Percentiles rank a stretch among this genome's conserved stretches.
phyloP scores from a whole-genome alignment of 2,329 filamentous ascomycete species.

The Lachnellula subtilissima region DNA sequence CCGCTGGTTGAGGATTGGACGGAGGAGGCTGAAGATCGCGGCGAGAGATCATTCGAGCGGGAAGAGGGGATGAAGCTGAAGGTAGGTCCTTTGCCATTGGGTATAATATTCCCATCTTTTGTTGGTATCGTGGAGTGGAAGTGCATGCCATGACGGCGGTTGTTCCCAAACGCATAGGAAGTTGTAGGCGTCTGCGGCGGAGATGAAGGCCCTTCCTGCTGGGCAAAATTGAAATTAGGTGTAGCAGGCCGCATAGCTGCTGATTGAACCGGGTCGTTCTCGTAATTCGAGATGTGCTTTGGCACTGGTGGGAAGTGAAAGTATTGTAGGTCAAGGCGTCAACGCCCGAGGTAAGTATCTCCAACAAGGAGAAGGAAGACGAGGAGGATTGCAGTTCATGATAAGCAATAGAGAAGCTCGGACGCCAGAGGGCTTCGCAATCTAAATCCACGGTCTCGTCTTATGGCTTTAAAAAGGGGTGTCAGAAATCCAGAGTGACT shows the following conservation, averaged over 20 bases:
- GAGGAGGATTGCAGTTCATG: conserved; percentile 33
- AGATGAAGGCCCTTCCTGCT: conserved; percentile 40
- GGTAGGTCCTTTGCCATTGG: conserved; percentile 31
- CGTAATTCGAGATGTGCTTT: conserved; percentile 8
- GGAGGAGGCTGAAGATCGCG: conserved; percentile 34
- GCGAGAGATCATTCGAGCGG: conserved; percentile 36
- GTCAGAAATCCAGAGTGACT: conserved; percentile 14
- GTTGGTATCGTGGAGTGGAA: conserved; percentile 27
- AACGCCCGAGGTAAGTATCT: conserved; percentile 31
- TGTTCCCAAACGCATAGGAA: conserved; percentile 25
- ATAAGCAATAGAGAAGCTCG: conserved; percentile 25
- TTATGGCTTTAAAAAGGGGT: conserved; percentile 11
- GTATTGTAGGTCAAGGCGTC: conserved; percentile 28
- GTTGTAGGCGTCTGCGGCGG: conserved; percentile 45
- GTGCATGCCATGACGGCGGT: conserved; percentile 23
- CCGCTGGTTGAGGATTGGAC: conserved; percentile 22
- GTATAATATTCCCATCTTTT: conserved; percentile 39
- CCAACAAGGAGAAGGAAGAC: conserved; percentile 31
- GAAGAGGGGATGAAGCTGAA: conserved; percentile 33
- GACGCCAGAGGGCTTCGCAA: conserved; percentile 23
- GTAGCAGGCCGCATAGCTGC: conserved; percentile 38
- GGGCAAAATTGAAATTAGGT: conserved; percentile 37
- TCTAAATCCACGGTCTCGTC: conserved; percentile 14
- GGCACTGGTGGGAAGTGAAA: conserved; percentile 8
- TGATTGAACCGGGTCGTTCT: neutral